A percentile compares a stretch with the other conserved stretches of the same genome.
Conservation (phyloP, 2,329 filamentous ascomycete genomes). For the Pestalotiopsis sp. region DNA sequence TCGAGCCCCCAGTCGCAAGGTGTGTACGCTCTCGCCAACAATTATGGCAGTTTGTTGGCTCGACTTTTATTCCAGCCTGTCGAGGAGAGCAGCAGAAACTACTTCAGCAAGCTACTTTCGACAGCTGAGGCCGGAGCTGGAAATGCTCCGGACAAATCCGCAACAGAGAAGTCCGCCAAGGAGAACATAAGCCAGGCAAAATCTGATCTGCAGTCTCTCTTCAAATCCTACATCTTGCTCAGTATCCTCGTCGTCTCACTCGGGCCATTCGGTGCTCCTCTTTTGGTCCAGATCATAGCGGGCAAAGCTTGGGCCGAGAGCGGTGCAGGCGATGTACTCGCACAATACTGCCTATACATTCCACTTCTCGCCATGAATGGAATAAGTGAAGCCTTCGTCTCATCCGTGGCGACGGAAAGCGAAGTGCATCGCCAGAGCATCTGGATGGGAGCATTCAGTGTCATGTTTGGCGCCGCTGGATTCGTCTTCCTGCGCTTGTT, state of each 20-base stretch:
- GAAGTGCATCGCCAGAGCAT: conserved; percentile 77
- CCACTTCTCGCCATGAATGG: conserved; percentile 92
- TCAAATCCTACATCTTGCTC: conserved; percentile 75
- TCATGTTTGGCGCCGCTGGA: conserved; percentile 73
- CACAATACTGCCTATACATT: conserved; percentile 88
- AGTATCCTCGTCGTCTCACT: conserved; percentile 69
- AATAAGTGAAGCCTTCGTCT: conserved; percentile 88
- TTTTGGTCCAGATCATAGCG: conserved; percentile 74
- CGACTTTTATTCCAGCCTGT: conserved; percentile 92
- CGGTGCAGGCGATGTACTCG: conserved; percentile 73
- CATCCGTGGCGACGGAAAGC: conserved; percentile 75
- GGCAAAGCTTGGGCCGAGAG: conserved; percentile 75
- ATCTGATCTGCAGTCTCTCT: conserved; percentile 61
- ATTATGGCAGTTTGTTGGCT: conserved; percentile 89
- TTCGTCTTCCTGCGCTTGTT: conserved; percentile 74
- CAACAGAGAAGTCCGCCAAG: conserved; percentile 18
- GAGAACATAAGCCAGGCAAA: conserved; percentile 42
- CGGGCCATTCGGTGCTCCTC: conserved; percentile 75
- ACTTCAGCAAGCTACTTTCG: conserved; percentile 80
- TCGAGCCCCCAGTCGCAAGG: conserved; percentile 82
- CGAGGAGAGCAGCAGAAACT: conserved; percentile 88
- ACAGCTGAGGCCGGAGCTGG: conserved; percentile 28
- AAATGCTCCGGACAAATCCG: not conserved
- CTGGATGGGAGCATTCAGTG: conserved; percentile 85
- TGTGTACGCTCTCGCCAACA: conserved; percentile 89